Percentiles rank a stretch among this genome's conserved stretches.
phyloP scores from a whole-genome alignment of 2,329 filamentous ascomycete species.

The Orbilia ellipsospora region DNA sequence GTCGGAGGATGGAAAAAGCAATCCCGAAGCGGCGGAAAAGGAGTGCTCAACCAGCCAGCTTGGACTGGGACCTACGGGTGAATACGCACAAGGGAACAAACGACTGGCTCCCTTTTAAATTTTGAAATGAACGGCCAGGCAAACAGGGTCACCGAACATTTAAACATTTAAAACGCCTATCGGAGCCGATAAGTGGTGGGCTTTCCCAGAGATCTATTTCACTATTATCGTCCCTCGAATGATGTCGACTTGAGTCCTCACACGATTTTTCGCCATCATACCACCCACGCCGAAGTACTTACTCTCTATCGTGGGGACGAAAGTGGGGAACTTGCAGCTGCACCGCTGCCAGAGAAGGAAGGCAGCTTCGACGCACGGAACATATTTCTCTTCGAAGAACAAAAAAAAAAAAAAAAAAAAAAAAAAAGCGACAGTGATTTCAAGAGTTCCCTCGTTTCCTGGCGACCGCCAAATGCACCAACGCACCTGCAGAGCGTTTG shows the following conservation, averaged over 20 bases:
- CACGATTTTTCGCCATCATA: constrained; percentile 42
- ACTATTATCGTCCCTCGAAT: constrained; percentile 21
- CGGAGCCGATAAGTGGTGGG: constrained; percentile 47
- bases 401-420: too few species aligned
- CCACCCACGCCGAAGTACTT: constrained; percentile 25
- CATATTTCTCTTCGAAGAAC: constrained; percentile 49
- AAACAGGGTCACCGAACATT: constrained; percentile 48
- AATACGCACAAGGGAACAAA: constrained; percentile 44
- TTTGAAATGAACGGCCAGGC: constrained; percentile 48
- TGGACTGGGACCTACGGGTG: constrained; percentile 52
- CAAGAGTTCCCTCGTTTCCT: constrained; percentile 15
- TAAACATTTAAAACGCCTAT: constrained; percentile 43
- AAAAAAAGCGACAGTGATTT: constrained; percentile 29
- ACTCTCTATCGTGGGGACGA: constrained; percentile 37
- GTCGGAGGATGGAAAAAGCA: constrained; percentile 51
- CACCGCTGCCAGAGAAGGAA: constrained; percentile 44
- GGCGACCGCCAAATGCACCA: constrained; percentile 17
- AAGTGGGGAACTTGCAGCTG: constrained; percentile 52
- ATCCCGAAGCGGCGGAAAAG: constrained; percentile 27
- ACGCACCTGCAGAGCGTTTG: too few species aligned
- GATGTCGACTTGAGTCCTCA: constrained; percentile 13
- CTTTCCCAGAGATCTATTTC: constrained; percentile 20
- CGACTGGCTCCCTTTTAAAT: constrained; percentile 49
- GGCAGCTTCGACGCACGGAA: constrained; percentile 56
- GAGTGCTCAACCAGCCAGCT: constrained; percentile 39